A percentile compares a stretch with the other conserved stretches of the same genome.
phyloP scores from a whole-genome alignment of 495 filamentous ascomycete species.

The Penicillium roqueforti region DNA sequence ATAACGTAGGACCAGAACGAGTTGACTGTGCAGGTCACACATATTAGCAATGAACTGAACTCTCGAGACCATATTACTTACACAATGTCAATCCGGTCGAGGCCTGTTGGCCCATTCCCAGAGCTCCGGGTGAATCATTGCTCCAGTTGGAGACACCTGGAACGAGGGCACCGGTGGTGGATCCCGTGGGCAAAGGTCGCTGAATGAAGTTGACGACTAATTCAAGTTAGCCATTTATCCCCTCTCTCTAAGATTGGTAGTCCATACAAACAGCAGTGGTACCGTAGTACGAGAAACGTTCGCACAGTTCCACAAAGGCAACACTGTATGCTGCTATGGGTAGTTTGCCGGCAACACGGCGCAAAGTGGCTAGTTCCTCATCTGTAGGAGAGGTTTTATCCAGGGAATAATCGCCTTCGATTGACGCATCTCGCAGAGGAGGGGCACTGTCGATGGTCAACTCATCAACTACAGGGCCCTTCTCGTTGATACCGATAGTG shows the following conservation, averaged over 20 bases:
- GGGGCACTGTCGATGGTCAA: constrained; percentile 13
- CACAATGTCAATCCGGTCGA: constrained; percentile 57
- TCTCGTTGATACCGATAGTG: constrained; percentile 17
- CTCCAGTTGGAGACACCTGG: constrained; percentile 31
- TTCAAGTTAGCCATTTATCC: background rate
- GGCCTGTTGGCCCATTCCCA: constrained; percentile 62
- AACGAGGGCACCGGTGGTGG: constrained; percentile 51
- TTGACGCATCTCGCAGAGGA: background rate
- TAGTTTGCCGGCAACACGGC: constrained; percentile 60
- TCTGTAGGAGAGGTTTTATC: constrained; percentile 47
- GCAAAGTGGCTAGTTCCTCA: constrained; percentile 56
- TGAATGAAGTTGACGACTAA: constrained; percentile 65
- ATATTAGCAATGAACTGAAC: background rate
- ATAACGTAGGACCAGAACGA: constrained; percentile 71
- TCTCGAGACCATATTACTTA: constrained; percentile 14
- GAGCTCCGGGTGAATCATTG: constrained; percentile 56
- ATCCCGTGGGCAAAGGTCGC: constrained; percentile 54
- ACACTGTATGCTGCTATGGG: constrained; percentile 64
- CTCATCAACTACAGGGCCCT: constrained; percentile 9
- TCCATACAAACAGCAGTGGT: constrained; percentile 66
- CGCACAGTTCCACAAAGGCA: constrained; percentile 70
- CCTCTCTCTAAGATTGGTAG: background rate
- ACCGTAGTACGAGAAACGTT: constrained; percentile 78
- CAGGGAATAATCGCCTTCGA: constrained; percentile 9
- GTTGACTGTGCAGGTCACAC: constrained; percentile 52